These are phyloP conservation scores for Entomortierella lignicola DNA, from an alignment of 192 early-diverging fungal species.

Conservation along the genomic window DNA sequence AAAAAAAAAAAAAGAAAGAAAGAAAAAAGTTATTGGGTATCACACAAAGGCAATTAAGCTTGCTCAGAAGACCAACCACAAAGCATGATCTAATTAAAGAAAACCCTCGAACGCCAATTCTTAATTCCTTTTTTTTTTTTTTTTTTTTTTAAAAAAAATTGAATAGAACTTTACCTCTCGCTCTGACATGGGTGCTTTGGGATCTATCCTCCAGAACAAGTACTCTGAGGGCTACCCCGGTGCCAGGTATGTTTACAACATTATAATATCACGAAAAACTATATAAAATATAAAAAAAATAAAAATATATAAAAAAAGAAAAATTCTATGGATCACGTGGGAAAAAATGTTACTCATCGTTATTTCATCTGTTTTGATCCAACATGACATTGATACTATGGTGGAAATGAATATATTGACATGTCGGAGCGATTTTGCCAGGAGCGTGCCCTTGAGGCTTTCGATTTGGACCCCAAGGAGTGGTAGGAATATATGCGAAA, in stretches of 20 bases:
- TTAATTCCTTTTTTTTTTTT: conserved; percentile 5
- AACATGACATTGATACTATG: conserved; percentile 83
- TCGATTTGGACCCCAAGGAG: conserved; percentile 79
- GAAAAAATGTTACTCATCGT: background rate
- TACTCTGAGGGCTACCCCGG: conserved; percentile 98
- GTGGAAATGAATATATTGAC: conserved; percentile 99
- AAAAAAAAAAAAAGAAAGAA: no score
- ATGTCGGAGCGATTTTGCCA: conserved; percentile 94
- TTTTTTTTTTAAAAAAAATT: background rate
- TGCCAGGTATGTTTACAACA: conserved; percentile 73
- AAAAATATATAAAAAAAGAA: no score
- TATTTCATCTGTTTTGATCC: background rate
- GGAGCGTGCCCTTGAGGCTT: conserved; percentile 95
- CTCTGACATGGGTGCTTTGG: conserved; percentile 95
- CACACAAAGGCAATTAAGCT: no score
- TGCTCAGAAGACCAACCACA: no score
- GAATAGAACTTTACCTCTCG: conserved; percentile 98
- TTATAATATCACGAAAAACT: no score
- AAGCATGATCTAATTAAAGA: no score
- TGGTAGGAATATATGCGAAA: no score
- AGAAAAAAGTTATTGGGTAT: no score
- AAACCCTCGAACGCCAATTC: no score
- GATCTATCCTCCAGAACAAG: conserved; percentile 99
- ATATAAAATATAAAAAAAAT: no score
- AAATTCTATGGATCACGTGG: background rate